Evolutionary conservation across 352 stramenopile species (phyloP), one percentile per base, ranked within the genome.

Genomic region (Globisporangium okanoganense): DNA sequence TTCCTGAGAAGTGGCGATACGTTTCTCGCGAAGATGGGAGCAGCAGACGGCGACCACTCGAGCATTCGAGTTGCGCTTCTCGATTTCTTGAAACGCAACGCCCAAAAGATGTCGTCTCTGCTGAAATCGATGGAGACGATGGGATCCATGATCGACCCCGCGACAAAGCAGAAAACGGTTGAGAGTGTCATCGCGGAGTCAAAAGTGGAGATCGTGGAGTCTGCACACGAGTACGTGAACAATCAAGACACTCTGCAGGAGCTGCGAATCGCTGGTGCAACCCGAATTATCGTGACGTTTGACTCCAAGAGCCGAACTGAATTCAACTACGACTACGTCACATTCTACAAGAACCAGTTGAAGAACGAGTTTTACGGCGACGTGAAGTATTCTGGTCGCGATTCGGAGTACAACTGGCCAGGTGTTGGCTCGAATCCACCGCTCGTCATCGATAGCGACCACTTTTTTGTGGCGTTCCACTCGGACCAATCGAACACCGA

Each of bases 271-370:
- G 71, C 79, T 43, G 88, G 89, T 14, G 88, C 89, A 29, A 77
- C 59, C 8, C 67, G 65, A 33, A 90, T 97, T 25, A 73, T 79
- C 27, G 85, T 97, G 25, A 82, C 75, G 6, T 97, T 97, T 55
- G 90, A 97, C 49, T 45, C 84, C 20, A 71, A 66, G 43, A 92
- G 69, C 6, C 73, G 83, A 54, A 96, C 87, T 5, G 90, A 97
- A 64, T 73, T 74, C 29, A 92, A 90, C 56, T 96, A 96, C 61
- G 90, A 97, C 60, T 96, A 94, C 58, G 64, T 97, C 25, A 93
- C 80, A 16, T 96, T 97, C 58, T 94, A 78, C 61, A 92, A 90
- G 48, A 76, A 93, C 52, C 71, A 72, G 38, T 64, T 61, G 5
- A 74, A 84, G 66, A 68, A 65, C 18, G 70, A 79, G 24, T 84